These are phyloP conservation scores for Debaryomyces prosopidis DNA, from an alignment of 805 yeast species.

Conservation along the genomic window DNA sequence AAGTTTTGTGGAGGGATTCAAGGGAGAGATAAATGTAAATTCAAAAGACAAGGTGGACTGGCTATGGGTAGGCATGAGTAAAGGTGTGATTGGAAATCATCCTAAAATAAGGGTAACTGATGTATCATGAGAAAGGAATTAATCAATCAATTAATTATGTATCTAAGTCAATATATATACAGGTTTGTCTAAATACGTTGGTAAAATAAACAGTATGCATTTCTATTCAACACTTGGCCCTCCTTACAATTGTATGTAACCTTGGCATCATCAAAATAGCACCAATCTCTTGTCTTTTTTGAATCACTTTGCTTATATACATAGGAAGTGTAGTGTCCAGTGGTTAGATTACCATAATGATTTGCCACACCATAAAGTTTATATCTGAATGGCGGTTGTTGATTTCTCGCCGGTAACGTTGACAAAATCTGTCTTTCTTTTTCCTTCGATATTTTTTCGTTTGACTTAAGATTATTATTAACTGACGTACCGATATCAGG, in stretches of 20 bases:
- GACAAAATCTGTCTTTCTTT: conserved; percentile 47
- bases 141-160: neutral
- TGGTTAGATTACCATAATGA: conserved; percentile 77
- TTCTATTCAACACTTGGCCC: conserved; percentile 60
- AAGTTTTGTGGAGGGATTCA: conserved; percentile 76
- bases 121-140: neutral
- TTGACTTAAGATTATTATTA: conserved; percentile 12
- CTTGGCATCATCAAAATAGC: conserved; percentile 77
- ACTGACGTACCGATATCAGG: conserved; percentile 46
- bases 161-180: conserved; percentile 5
- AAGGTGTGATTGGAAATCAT: conserved; percentile 56
- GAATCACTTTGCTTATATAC: conserved; percentile 55
- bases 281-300: conserved; percentile 63
- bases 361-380: conserved; percentile 78
- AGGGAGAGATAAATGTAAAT: conserved; percentile 58
- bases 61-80: conserved; percentile 67
- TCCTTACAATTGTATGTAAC: conserved; percentile 54
- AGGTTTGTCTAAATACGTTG: conserved; percentile 37
- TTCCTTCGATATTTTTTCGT: conserved; percentile 29
- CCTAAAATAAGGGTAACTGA: conserved; percentile 46
- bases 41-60: conserved; percentile 50
- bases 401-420: conserved; percentile 66
- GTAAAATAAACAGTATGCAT: conserved; percentile 85
- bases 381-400: conserved; percentile 77
- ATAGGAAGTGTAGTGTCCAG: conserved; percentile 88